A percentile compares a stretch with the other conserved stretches of the same genome.
Evolutionary conservation across 192 early-diverging fungal species (phyloP).

Genomic region (Umbelopsis ramanniana): DNA sequence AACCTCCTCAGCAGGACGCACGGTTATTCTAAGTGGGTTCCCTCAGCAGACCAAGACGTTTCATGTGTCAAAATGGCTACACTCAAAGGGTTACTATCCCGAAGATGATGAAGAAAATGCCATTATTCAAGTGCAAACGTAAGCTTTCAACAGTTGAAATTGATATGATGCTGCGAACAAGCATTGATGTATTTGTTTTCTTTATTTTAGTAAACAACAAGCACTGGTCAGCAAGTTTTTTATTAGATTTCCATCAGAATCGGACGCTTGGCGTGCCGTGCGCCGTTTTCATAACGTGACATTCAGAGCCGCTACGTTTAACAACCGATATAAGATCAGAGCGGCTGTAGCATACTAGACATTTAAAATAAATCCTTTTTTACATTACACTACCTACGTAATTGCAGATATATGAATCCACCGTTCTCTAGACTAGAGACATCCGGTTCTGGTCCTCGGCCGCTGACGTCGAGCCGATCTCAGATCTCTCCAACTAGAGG

Average conservation of each 20-base stretch:
- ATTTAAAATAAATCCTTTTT: constrained; percentile 3
- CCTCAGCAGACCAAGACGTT: constrained; percentile 24
- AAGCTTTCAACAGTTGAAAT: constrained; percentile 19
- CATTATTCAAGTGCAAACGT: constrained; percentile 32
- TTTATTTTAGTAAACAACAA: constrained; percentile 15
- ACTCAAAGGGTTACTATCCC: constrained; percentile 32
- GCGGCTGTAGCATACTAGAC: constrained; percentile 19
- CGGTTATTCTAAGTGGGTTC: constrained; percentile 31
- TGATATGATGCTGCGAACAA: neutral
- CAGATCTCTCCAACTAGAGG: constrained; percentile 10
- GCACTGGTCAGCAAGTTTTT: constrained; percentile 30
- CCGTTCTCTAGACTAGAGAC: constrained; percentile 2
- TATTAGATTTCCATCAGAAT: constrained; percentile 39
- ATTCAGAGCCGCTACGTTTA: constrained; percentile 16
- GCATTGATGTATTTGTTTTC: too few relatives aligned
- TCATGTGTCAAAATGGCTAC: constrained; percentile 29
- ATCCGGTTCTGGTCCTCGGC: neutral
- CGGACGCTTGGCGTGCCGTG: constrained; percentile 44
- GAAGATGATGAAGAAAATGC: constrained; percentile 31
- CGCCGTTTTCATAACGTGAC: constrained; percentile 38
- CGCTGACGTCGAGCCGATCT: constrained; percentile 4
- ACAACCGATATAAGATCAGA: constrained; percentile 23
- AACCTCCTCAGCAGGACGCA: constrained; percentile 29
- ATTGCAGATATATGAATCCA: constrained; percentile 1
- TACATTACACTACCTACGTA: neutral